These are phyloP conservation scores for Danielia oregonensis DNA, from an alignment of 805 yeast species.

Conservation along the genomic window DNA sequence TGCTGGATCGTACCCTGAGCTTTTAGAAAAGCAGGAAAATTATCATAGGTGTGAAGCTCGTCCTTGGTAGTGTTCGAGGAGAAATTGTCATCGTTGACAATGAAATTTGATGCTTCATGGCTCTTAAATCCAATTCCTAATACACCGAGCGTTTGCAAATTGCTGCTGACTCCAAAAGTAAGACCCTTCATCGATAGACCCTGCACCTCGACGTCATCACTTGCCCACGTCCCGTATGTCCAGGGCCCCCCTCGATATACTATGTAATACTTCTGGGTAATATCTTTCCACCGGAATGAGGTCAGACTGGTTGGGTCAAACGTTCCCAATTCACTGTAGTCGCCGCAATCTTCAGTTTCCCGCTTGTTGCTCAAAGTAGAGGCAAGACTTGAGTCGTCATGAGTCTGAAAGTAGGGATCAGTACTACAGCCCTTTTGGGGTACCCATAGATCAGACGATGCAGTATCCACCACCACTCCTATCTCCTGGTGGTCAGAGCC, in stretches of 20 bases:
- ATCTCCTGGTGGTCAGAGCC: slow-evolving; percentile 26
- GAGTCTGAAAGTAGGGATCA: no score
- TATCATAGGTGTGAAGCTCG: background rate
- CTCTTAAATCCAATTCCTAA: slow-evolving; percentile 4
- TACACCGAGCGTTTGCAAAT: background rate
- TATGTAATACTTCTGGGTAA: no score
- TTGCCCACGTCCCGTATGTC: slow-evolving; percentile 3
- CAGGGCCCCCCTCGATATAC: no score
- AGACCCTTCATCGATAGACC: slow-evolving; percentile 25
- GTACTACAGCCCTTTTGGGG: no score
- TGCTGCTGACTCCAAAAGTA: slow-evolving; percentile 25
- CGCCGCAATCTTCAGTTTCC: no score
- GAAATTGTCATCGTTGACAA: no score
- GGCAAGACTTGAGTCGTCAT: no score
- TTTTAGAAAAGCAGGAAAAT: slow-evolving; percentile 3
- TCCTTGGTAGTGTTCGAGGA: no score
- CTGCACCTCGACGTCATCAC: background rate
- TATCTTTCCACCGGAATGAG: no score
- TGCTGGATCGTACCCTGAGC: background rate
- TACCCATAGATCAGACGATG: slow-evolving; percentile 39
- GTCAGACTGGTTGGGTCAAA: no score
- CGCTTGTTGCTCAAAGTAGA: no score
- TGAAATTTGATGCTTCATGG: slow-evolving; percentile 3
- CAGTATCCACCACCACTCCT: slow-evolving; percentile 34
- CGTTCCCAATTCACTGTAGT: no score